Conservation (phyloP, 2,329 filamentous ascomycete genomes). For the Talaromyces sp. region DNA sequence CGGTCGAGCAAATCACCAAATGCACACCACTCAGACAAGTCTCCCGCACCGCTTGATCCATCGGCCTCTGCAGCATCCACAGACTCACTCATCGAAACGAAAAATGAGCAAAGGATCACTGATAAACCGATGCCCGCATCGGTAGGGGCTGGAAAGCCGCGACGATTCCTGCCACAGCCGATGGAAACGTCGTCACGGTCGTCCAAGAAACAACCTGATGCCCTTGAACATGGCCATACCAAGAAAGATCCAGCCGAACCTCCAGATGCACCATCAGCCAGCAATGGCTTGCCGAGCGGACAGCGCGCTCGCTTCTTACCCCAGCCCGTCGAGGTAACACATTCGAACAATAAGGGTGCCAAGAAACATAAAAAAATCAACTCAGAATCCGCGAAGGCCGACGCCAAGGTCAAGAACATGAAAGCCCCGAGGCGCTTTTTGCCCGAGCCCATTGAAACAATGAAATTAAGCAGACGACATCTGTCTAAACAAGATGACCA, state of each 20-base stretch:
- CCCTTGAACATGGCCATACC: not conserved
- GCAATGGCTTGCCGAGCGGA: constrained; percentile 7
- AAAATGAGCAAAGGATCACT: not conserved
- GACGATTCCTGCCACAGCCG: constrained; percentile 40
- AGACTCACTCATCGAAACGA: not conserved
- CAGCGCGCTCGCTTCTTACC: not conserved
- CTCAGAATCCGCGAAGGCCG: constrained; percentile 8
- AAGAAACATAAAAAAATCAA: constrained; percentile 34
- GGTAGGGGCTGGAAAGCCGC: not conserved
- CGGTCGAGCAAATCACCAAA: constrained; percentile 22
- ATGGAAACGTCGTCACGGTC: constrained; percentile 44
- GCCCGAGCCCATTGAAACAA: constrained; percentile 33
- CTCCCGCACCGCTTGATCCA: constrained; percentile 10
- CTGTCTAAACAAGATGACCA: constrained; percentile 29
- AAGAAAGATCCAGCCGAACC: constrained; percentile 2
- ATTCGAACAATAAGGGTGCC: constrained; percentile 43
- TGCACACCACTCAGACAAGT: not conserved
- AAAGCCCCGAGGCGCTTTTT: constrained; percentile 27
- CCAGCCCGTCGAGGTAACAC: constrained; percentile 7
- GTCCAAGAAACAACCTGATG: constrained; percentile 29
- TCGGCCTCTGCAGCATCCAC: not conserved
- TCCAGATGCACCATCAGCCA: not conserved
- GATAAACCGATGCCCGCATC: not conserved
- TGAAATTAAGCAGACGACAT: constrained; percentile 28
- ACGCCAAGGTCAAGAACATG: not conserved